Evolutionary conservation across 2,329 filamentous ascomycete species (phyloP), one percentile per base, ranked within the genome.

Genomic region (Cercospora citrullina): DNA sequence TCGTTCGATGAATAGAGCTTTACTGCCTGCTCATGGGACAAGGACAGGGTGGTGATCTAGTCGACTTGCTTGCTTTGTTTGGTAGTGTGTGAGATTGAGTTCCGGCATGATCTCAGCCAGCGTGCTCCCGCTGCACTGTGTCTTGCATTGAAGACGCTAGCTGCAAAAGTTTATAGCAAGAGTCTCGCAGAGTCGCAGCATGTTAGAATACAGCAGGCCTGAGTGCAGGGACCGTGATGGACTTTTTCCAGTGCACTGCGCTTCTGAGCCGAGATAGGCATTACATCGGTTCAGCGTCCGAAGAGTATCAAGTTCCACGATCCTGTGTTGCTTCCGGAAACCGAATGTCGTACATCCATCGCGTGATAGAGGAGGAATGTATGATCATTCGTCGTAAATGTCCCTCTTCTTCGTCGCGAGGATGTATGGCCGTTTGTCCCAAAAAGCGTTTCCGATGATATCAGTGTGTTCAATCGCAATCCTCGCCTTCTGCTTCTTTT

Each of bases 381-480:
- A 7, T n/a, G 45, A 18, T 62, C 60, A 62, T 48, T 62, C 60
- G 18, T 30, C 14, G 26, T 21, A 30, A 16, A 64, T 57, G 33
- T 65, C 66, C 8, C 42, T 68, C 31, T 53, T 61, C 61, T 55
- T 68, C 62, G 36, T 57, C 23, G 76, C 80, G 75, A 84, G 70
- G 28, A 84, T 82, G 92, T 94, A 98, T 1, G 94, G 93, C 76
- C 94, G 85, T 74, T 85, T 86, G 71, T 92, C 86, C 95, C 95
- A 99, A 77, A 99, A 99, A 3, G 92, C 91, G 79, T 98, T 92
- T 75, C 91, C 93, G 80, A 99, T 98, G 75, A 99, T 91, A 81
- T 99, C 95, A 68, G 95, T 81, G 82, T 98, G 93, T 76, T 94
- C 90, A 42, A 96, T 85, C 39, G 92, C 87, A 57, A 99, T 89